These are phyloP conservation scores for Wickerhamiella occidentalis DNA, from an alignment of 805 yeast genomes.

Conservation along the genomic window DNA sequence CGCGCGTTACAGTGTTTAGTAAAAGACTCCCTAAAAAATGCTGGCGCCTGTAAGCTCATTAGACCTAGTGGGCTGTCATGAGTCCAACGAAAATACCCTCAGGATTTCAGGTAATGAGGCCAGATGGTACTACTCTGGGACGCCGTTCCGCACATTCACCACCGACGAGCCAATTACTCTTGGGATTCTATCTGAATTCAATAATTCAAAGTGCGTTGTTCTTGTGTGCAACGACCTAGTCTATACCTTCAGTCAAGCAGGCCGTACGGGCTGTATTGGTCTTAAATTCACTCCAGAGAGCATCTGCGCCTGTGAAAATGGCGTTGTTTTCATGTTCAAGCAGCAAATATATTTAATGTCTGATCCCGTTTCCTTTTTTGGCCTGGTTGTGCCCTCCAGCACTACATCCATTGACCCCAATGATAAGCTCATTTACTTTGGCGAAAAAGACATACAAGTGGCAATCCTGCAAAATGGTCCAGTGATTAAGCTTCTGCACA, in stretches of 20 bases:
- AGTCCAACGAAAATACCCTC: conserved; percentile 7
- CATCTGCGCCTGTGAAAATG: conserved; percentile 56
- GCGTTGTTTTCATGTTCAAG: conserved; percentile 41
- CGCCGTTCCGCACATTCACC: conserved; percentile 37
- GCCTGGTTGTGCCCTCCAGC: conserved; percentile 58
- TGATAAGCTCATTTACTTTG: conserved; percentile 49
- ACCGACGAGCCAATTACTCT: conserved; percentile 38
- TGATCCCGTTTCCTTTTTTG: conserved; percentile 66
- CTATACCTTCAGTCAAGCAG: conserved; percentile 48
- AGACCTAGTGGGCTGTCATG: conserved; percentile 1
- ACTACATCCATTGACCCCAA: conserved; percentile 48
- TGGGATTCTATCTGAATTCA: conserved; percentile 52
- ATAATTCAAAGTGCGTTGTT: conserved; percentile 33
- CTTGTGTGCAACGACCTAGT: conserved; percentile 51
- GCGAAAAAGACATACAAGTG: conserved; percentile 39
- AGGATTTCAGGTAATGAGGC: conserved; percentile 25
- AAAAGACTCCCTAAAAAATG: conserved; percentile 1
- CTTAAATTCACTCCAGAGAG: conserved; percentile 55
- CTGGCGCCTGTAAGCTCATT: conserved; percentile 8
- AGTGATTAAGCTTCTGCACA: conserved; percentile 43
- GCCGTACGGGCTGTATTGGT: conserved; percentile 46
- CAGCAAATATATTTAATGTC: conserved; percentile 49
- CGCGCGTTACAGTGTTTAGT: not conserved
- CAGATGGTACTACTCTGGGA: conserved; percentile 39
- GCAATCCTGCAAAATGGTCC: conserved; percentile 41